A percentile compares a stretch with the other conserved stretches of the same genome.
Evolutionary conservation across 345 rosid genomes (phyloP).

Genomic region (Gossypium thurberi): DNA sequence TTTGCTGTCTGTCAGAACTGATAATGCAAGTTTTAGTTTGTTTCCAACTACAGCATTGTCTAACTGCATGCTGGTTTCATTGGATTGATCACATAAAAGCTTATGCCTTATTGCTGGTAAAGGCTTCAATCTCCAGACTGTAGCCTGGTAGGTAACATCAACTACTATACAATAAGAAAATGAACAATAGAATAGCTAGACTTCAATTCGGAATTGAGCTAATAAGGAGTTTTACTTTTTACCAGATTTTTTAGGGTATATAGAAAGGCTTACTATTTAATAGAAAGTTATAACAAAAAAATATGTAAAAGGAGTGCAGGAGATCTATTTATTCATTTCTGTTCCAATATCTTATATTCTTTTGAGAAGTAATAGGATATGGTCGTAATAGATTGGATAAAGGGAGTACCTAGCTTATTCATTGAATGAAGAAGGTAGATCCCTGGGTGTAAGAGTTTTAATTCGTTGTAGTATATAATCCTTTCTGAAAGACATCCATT

Average conservation of each 20-base stretch:
- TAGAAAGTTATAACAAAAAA: not conserved
- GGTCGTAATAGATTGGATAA: not conserved
- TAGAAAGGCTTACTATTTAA: not conserved
- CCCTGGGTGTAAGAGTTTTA: not conserved
- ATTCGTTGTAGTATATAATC: not conserved
- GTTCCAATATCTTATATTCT: not conserved
- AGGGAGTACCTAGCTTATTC: not conserved
- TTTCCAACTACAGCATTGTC: not conserved
- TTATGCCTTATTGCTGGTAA: not conserved
- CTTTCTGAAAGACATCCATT: not conserved
- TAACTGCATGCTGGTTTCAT: not conserved
- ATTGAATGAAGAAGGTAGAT: not conserved
- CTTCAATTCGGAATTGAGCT: not conserved
- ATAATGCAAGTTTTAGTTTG: not conserved
- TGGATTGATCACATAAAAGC: conserved; percentile 3
- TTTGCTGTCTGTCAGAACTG: not conserved
- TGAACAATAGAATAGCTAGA: not conserved
- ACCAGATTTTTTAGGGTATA: not conserved
- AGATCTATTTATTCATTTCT: not conserved
- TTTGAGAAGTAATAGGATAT: not conserved
- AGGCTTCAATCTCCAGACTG: not conserved
- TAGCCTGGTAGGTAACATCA: not conserved
- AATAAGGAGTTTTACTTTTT: not conserved
- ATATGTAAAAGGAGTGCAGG: not conserved
- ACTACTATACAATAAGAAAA: not conserved